Evolutionary conservation across 768 basidiomycete genomes (phyloP), one percentile per base, ranked within the genome.

Genomic region (Piloderma croceum): DNA sequence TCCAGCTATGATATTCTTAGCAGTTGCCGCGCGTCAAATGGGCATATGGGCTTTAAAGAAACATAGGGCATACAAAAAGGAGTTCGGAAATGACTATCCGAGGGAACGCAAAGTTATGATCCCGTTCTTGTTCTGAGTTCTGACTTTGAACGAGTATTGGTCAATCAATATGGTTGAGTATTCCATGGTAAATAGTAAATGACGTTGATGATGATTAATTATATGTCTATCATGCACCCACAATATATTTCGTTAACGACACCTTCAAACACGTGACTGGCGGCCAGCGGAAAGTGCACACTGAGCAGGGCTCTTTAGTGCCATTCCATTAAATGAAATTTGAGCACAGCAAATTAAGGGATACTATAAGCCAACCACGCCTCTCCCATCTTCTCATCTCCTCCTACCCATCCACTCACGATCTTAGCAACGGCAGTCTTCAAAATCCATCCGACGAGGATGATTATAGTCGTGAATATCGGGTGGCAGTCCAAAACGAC

Each of bases 1-100:
- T n/a, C 3, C 46, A 87, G 83, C 77, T 15, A 74, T 61, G 46
- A 44, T 83, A 17, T 98, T 94, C 64, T 60, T 77, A 33, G 69
- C 64, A 7, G 71, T 88, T 31, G 70, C 75, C 2, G 65, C 68
- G 1, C 73, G 47, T 24, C 80, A 80, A 50, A 97, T 97, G 91
- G 66, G 70, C 10, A 48, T 73, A 6, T 99, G 96, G 96, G 93
- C 93, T 11, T 53, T 74, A 29, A 90, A 93, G 71, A 98, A 96
- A 68, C 93, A 97, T 52, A 67, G 63, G 39, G 73, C 73, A 38
- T 98, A 98, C 68, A 88, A 81, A 71, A 91, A 83, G 56, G 94
- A 99, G 60, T 96, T 97, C 50, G 91, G 91, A 24, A 81, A 78
- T 49, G 77, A 83, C 43, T 94, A 90, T 56, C 92, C 79, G 32